Evolutionary conservation across 2,329 filamentous ascomycete species (phyloP), one percentile per base, ranked within the genome.

Genomic region (Zasmidium angulare): DNA sequence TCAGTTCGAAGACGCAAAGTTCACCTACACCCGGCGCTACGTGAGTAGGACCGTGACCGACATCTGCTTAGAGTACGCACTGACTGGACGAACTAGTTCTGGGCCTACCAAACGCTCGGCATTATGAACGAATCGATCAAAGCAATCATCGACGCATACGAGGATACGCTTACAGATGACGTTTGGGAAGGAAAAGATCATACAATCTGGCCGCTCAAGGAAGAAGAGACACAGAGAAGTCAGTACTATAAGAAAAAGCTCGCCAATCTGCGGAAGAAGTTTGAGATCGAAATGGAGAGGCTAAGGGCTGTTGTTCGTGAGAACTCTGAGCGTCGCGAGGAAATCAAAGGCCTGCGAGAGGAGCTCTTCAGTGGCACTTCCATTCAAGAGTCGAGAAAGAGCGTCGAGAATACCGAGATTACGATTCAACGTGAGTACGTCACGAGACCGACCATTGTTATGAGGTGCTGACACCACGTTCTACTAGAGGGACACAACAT

Each of bases 351-450:
- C 2, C 69, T 88, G 59, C 75, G 85, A 54, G 84, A 87, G 59
- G 84, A 87, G 69, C 78, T 88, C 0, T 88, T 87, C 71, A 82
- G 78, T 31, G 85, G 85, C 1, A 87, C 84, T n/a, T 81, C 78
- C 1, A 86, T 88, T 56, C 82, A 85, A 65, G 85, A 87, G 69
- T 82, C 79, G 43, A 75, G 85, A 14, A 81, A 85, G 64, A 84
- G 82, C 17, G 85, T 88, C 31, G 84, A 87, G 58, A 69, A 79
- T 52, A 75, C 78, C 1, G 77, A 77, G 49, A 80, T 81, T 12
- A 81, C 80, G 0, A 78, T 82, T 21, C 74, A 81, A 56, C 85
- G 58, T 61, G 21, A 36, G 58, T 51, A 11, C 26, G 36, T 17
- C 36, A 7, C 14, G 7, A 36, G 7, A 36, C 7, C 29, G 7